These are phyloP conservation scores for Plasmodium berghei DNA, from an alignment of 169 alveolate species.

Conservation along the genomic window DNA sequence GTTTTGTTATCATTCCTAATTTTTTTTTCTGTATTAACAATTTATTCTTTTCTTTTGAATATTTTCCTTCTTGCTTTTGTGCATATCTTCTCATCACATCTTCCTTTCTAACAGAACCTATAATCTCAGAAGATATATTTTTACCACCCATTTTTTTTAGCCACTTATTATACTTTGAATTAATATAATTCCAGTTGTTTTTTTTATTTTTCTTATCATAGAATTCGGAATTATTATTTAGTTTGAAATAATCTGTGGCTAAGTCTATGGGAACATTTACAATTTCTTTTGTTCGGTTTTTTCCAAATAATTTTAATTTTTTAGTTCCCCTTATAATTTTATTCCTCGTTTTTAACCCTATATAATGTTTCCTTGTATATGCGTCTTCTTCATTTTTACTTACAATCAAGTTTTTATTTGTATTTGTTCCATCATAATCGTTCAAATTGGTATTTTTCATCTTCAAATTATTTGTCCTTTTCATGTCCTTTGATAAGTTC, in stretches of 20 bases:
- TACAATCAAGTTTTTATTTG: background rate
- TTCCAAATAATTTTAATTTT: slow-evolving; percentile 70
- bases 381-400: background rate
- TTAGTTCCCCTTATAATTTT: slow-evolving; percentile 69
- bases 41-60: slow-evolving; percentile 66
- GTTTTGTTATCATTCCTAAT: slow-evolving; percentile 74
- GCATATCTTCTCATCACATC: slow-evolving; percentile 69
- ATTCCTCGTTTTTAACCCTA: slow-evolving; percentile 70
- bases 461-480: background rate
- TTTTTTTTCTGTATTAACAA: slow-evolving; percentile 38
- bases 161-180: slow-evolving; percentile 67
- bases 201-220: slow-evolving; percentile 46
- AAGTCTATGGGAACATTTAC: slow-evolving; percentile 49
- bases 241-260: slow-evolving; percentile 67
- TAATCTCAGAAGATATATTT: slow-evolving; percentile 37
- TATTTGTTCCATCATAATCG: background rate
- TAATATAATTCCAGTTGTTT: slow-evolving; percentile 71
- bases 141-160: slow-evolving; percentile 47
- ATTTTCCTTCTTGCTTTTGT: slow-evolving; percentile 62
- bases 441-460: background rate
- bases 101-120: slow-evolving; percentile 50
- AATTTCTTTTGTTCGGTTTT: slow-evolving; percentile 41
- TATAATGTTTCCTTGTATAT: slow-evolving; percentile 26
- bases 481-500: background rate
- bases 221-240: slow-evolving; percentile 39